These are phyloP conservation scores for Lasiosphaeriaceae sp. DNA, from an alignment of 495 filamentous ascomycete species.

Conservation along the genomic window DNA sequence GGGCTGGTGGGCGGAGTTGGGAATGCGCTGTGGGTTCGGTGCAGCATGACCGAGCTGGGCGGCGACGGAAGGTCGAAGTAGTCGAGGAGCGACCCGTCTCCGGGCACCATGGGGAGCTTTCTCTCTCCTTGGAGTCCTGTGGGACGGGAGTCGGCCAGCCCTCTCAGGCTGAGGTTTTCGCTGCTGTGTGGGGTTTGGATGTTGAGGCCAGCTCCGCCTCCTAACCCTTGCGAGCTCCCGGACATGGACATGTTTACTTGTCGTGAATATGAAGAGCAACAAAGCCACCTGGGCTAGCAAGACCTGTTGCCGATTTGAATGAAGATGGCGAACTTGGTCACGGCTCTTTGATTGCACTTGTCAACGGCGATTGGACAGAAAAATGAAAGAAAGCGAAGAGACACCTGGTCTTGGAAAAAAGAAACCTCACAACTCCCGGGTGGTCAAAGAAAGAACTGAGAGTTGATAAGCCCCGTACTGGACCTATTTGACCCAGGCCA, in stretches of 20 bases:
- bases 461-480: not conserved
- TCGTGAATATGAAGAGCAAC: too few relatives aligned
- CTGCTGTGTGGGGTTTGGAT: too few relatives aligned
- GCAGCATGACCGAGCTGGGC: slow-evolving; percentile 10
- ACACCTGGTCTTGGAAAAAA: not conserved
- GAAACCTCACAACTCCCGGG: not conserved
- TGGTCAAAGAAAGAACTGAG: not conserved
- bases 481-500: not conserved
- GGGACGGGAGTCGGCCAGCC: not conserved
- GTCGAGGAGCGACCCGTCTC: slow-evolving; percentile 11
- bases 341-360: too few relatives aligned
- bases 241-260: too few relatives aligned
- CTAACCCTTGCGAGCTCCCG: too few relatives aligned
- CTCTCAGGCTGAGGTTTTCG: too few relatives aligned
- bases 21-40: slow-evolving; percentile 6
- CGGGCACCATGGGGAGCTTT: not conserved
- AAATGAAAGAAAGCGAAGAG: too few relatives aligned
- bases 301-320: too few relatives aligned
- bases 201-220: too few relatives aligned
- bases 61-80: slow-evolving; percentile 22
- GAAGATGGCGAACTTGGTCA: too few relatives aligned
- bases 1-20: slow-evolving; percentile 5
- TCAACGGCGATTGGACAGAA: too few relatives aligned
- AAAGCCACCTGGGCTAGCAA: too few relatives aligned
- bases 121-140: not conserved